Evolutionary conservation across 2,329 filamentous ascomycete species (phyloP), one percentile per base, ranked within the genome.

Genomic region (Aspergillus intermedius): DNA sequence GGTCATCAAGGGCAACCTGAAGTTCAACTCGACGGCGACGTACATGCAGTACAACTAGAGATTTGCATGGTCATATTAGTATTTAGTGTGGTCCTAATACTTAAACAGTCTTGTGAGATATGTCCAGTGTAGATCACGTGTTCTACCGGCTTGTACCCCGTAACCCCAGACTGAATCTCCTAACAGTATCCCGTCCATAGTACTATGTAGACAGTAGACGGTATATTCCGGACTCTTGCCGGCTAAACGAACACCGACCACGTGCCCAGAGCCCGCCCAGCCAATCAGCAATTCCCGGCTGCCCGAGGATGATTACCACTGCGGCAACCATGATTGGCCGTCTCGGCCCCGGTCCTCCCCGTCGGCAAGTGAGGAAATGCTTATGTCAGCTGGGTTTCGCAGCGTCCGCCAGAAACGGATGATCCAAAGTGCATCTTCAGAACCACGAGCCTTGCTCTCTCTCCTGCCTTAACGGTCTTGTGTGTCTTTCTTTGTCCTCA

Each of bases 11-110:
- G 91, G 88, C 61, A 96, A 97, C 73, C 78, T 95, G 69, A 98
- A 98, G 82, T 98, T 98, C 80, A 97, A 96, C 82, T 94, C 88
- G 50, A 98, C 93, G 51, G 91, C 93, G 44, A 90, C 88, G 54
- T 98, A 98, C 76, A 93, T 93, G 81, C 93, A 97, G 76, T 98
- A 98, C 80, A 98, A 98, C 74, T 97, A 95, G 68, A 60, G 48
- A 55, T 60, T 54, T 62, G 52, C 53, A 53, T 57, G 57, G 58
- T 62, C 59, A 62, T 52, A 58, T 59, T 60, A 52, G 55, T 55
- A 46, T 58, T 43, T 28, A 54, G 51, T 56, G 17, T 19, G 17
- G 17, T 19, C 17, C 17, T 19, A 19, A 19, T 19, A 19, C 17
- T 19, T 19, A 19, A 19, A 19, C 17, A 19, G 17, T 19, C 17